A percentile compares a stretch with the other conserved stretches of the same genome.
Conservation (phyloP, 495 filamentous ascomycete species). For the Tuber calosporum region DNA sequence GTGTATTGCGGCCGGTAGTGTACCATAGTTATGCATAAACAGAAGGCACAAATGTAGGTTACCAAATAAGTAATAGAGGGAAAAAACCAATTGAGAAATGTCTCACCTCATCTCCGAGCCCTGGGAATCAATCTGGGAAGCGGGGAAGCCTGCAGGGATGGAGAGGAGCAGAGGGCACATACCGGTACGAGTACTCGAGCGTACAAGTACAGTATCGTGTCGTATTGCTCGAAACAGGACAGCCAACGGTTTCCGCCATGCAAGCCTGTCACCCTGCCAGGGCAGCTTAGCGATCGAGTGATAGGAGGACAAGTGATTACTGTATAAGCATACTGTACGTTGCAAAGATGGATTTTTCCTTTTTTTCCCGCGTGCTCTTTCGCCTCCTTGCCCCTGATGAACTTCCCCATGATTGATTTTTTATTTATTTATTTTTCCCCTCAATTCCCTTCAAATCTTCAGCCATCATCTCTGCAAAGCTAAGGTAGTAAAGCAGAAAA, state of each 20-base stretch:
- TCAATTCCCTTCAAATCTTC: not conserved
- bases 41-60: not conserved
- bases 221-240: not conserved
- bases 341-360: not conserved
- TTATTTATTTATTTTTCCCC: no score
- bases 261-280: not conserved
- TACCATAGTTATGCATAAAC: not conserved
- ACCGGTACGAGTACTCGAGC: no score
- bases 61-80: not conserved
- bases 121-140: not conserved
- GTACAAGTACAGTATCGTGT: no score
- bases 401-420: no score
- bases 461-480: not conserved
- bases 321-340: no score
- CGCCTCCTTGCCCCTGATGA: not conserved
- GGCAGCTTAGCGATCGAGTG: not conserved
- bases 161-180: not conserved
- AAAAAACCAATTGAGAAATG: not conserved
- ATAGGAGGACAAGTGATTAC: no score
- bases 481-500: not conserved
- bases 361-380: not conserved
- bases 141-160: not conserved
- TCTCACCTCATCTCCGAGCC: not conserved
- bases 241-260: not conserved
- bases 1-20: not conserved